Evolutionary conservation across 2,329 filamentous ascomycete genomes (phyloP), one percentile per base, ranked within the genome.

Genomic region (Aspergillus brunneoviolaceus): DNA sequence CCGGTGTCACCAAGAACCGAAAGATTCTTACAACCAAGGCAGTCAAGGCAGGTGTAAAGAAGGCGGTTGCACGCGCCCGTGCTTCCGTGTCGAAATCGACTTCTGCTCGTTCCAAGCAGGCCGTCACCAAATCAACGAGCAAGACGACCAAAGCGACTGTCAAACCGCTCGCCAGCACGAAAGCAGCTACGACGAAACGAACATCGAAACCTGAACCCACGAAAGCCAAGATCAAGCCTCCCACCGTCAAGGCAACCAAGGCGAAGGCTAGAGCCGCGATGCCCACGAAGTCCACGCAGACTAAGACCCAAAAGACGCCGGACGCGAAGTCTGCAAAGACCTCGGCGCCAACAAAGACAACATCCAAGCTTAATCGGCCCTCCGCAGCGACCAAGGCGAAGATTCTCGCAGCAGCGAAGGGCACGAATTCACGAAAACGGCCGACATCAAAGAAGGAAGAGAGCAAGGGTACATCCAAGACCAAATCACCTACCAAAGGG

Each of bases 11-110:
- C 57, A 76, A 76, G 58, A 73, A 68, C 51, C 70, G 67, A 49
- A 75, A 71, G 62, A 51, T 70, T 9, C 52, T 70, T 19, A 66
- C 58, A 6, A 49, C 70, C 12, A 70, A 69, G 47, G 69, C 71
- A 1, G 65, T 76, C 60, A 77, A 74, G 60, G 62, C 71, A 16
- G 66, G 71, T 6, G 64, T 74, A 50, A 75, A 73, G 60, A 76
- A 70, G 58, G 67, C 57, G 2, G 65, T 71, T 31, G 65, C 72
- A 4, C 70, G 65, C 48, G 66, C 66, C 2, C 65, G 64, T 25
- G 54, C 61, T 10, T 51, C 69, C 39, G 61, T 69, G 31, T 65
- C 70, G 3, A 72, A 69, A 47, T 33, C 61, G 23, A 47, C 62
- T 53, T 61, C 53, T 47, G 55, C 51, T 56, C 66, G 52, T 52